Percentiles rank a stretch among this genome's conserved stretches.
These are phyloP conservation scores for Wilcoxina mikolae DNA, from an alignment of 495 filamentous ascomycete species.

Conservation along the genomic window DNA sequence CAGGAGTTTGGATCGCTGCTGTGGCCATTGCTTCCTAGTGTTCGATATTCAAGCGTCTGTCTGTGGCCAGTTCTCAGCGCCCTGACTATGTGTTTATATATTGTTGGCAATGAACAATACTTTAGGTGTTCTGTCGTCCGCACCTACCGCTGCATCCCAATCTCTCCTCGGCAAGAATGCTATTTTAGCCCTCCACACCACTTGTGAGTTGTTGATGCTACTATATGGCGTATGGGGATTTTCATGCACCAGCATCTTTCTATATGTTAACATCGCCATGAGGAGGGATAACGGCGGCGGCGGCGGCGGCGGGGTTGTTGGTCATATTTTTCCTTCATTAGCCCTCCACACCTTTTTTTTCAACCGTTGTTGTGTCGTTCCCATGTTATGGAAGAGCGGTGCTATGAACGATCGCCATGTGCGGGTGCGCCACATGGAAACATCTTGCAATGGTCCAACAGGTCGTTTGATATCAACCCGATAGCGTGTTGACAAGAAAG, in stretches of 20 bases:
- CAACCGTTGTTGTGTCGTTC: neutral
- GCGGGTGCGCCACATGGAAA: neutral
- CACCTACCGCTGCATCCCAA: neutral
- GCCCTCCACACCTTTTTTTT: neutral
- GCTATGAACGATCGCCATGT: neutral
- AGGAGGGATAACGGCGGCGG: neutral
- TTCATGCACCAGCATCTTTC: too few relatives aligned
- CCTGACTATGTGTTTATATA: too few relatives aligned
- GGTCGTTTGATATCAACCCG: too few relatives aligned
- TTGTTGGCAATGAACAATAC: neutral
- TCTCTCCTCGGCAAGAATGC: neutral
- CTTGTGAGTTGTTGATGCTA: too few relatives aligned
- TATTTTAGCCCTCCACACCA: constrained; percentile 5
- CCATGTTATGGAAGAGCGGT: neutral
- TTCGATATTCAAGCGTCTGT: neutral
- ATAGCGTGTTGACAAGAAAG: neutral
- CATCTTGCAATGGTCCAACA: too few relatives aligned
- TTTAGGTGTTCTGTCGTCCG: constrained; percentile 3
- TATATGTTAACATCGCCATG: neutral
- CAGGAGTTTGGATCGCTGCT: constrained; percentile 1
- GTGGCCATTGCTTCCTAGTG: constrained; percentile 7
- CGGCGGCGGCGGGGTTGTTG: neutral
- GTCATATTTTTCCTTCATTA: neutral
- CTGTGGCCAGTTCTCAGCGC: neutral
- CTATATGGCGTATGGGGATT: too few relatives aligned